phyloP scores from a whole-genome alignment of 768 basidiomycete genomes.

The Lactarius sanguifluus region DNA sequence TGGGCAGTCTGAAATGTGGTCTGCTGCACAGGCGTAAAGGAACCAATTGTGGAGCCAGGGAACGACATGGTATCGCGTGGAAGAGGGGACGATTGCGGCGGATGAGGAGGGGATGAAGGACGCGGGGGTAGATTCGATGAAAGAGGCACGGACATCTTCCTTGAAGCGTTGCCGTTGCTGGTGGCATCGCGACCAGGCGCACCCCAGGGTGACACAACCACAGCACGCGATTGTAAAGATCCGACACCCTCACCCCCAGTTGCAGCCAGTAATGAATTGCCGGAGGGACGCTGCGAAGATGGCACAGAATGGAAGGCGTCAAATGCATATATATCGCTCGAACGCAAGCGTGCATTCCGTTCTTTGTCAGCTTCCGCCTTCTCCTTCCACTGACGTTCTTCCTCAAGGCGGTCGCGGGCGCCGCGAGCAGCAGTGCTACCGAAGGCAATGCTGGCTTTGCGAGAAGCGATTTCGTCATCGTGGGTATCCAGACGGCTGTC shows the following conservation, averaged over 20 bases:
- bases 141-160: constrained; percentile 33
- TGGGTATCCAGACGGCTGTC: constrained; percentile 36
- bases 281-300: constrained; percentile 38
- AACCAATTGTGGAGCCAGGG: constrained; percentile 26
- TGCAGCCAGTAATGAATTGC: constrained; percentile 37
- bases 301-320: constrained; percentile 78
- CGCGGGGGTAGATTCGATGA: constrained; percentile 31
- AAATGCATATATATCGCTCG: constrained; percentile 52
- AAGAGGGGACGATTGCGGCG: constrained; percentile 32
- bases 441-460: constrained; percentile 42
- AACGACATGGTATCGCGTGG: constrained; percentile 30
- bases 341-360: constrained; percentile 42
- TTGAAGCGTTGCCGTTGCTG: constrained; percentile 1
- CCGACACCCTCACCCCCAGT: constrained; percentile 24
- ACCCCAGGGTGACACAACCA: constrained; percentile 28
- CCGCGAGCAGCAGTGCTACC: constrained; percentile 48
- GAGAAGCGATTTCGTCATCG: constrained; percentile 51
- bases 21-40: constrained; percentile 35
- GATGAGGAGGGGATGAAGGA: constrained; percentile 30
- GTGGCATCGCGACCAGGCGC: constrained; percentile 4
- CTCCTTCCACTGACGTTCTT: constrained; percentile 54
- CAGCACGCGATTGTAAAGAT: constrained; percentile 17
- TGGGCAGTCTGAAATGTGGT: constrained; percentile 33
- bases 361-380: constrained; percentile 42
- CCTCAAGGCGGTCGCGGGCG: constrained; percentile 60